phyloP scores from a whole-genome alignment of 2,329 filamentous ascomycete species.

The Claviceps arundinis region DNA sequence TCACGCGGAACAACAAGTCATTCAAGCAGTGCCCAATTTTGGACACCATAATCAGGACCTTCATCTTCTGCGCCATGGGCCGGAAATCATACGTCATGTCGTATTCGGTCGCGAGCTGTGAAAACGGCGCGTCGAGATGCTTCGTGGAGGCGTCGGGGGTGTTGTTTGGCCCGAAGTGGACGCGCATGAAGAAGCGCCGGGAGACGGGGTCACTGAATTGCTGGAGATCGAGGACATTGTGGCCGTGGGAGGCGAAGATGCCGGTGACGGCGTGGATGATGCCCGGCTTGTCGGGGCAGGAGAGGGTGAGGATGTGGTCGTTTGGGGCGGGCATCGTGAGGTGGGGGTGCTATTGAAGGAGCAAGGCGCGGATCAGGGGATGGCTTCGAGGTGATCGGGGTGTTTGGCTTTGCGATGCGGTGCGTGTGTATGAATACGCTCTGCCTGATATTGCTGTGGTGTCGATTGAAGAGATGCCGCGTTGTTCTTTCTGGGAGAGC shows the following conservation, averaged over 20 bases:
- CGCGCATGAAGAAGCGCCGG: constrained; percentile 76
- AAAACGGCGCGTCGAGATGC: constrained; percentile 42
- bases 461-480: too few relatives aligned
- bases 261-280: constrained; percentile 78
- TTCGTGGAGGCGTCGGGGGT: constrained; percentile 23
- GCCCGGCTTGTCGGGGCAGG: constrained; percentile 72
- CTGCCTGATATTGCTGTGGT: too few relatives aligned
- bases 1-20: constrained; percentile 68
- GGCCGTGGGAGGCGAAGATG: constrained; percentile 55
- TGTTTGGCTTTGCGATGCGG: too few relatives aligned
- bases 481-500: too few relatives aligned
- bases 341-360: too few relatives aligned
- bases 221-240: constrained; percentile 76
- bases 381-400: too few relatives aligned
- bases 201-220: constrained; percentile 69
- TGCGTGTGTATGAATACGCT: too few relatives aligned
- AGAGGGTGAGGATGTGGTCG: constrained; percentile 65
- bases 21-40: constrained; percentile 81
- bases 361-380: too few relatives aligned
- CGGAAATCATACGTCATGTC: constrained; percentile 60
- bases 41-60: constrained; percentile 77
- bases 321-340: constrained; percentile 23
- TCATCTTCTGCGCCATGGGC: constrained; percentile 54
- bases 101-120: constrained; percentile 47
- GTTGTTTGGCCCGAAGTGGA: constrained; percentile 56